Base-by-base conservation (phyloP, 2,329 filamentous ascomycete genomes). In the Neodidymelliopsis sp. region DNA sequence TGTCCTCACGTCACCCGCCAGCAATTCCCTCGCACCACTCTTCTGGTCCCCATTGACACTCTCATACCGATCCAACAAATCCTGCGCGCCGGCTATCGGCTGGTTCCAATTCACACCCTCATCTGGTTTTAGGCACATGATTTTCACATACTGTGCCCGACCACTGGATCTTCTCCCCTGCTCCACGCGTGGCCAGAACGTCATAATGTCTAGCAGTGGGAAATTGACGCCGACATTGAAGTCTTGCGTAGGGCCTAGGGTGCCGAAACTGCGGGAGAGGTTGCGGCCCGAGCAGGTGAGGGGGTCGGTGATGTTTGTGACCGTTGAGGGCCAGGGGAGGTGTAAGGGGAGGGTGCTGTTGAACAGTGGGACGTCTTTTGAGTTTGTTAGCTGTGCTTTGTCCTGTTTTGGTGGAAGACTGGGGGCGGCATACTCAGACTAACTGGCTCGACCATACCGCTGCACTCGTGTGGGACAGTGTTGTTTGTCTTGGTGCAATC, bases 401-500 rank as follows among this genome's bases (percentile, higher is more conserved):
- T 45, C 27, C 37, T 19, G 12, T 18, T 10, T 4, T 9, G 7
- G 7, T 18, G 22, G n/a, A 15, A 4, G 11, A 6, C 4, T 6
- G 24, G 13, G 4, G 9, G 18, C 11, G 33, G 31, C 33, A 37
- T 30, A 45, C 42, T 18, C 10, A 13, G 25, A 16, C 42, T 45
- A 2, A 22, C 5, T 5, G 29, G 5, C 18, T 9, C 4, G 35
- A 40, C 23, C 43, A 47, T 47, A 6, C 43, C 43, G n/a, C 43
- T 47, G 24, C 43, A 47, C 43, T 47, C 43, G 28, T 29, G 40
- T n/a, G 43, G 43, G 13, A 47, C 43, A 7, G 43, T 40, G 3
- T 6, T 22, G 15, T 47, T 47, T 23, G 13, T 12, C 13, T 22
- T 10, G n/a, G 2, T 13, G 29, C 35, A 47, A n/a, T 13, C n/a